Evolutionary conservation across 192 early-diverging fungal genomes (phyloP).

Genomic region (Coemansia sp.): DNA sequence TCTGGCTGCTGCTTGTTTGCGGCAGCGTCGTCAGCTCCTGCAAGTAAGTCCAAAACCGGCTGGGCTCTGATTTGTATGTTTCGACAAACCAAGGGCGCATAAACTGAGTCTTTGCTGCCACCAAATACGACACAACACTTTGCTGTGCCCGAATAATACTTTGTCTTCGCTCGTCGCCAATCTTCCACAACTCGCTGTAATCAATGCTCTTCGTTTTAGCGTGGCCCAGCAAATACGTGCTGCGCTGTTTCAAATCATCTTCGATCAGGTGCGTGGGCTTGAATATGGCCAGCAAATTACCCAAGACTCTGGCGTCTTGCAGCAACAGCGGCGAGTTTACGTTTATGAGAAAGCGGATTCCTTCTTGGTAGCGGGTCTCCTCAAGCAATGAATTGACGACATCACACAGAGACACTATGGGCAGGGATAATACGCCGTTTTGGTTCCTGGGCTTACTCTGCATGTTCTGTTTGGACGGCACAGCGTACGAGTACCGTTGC

Average conservation of each 20-base stretch:
- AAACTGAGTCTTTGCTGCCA: constrained; percentile 22
- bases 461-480: background rate
- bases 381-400: constrained; percentile 39
- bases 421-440: background rate
- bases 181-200: constrained; percentile 32
- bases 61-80: constrained; percentile 4
- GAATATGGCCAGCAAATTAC: constrained; percentile 36
- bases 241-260: constrained; percentile 31
- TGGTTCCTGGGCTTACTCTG: constrained; percentile 8
- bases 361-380: constrained; percentile 36
- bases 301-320: constrained; percentile 17
- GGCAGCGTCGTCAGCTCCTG: constrained; percentile 27
- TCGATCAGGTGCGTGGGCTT: constrained; percentile 33
- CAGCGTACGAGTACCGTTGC: constrained; percentile 3
- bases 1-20: background rate
- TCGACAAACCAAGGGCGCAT: constrained; percentile 40
- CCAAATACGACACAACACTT: constrained; percentile 22
- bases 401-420: constrained; percentile 25
- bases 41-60: constrained; percentile 22
- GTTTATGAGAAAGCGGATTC: constrained; percentile 30
- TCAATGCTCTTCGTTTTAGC: constrained; percentile 6
- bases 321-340: constrained; percentile 14
- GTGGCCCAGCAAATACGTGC: constrained; percentile 29
- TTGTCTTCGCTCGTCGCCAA: constrained; percentile 32
- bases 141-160: constrained; percentile 35